phyloP scores from a whole-genome alignment of 495 filamentous ascomycete species.

The Paragyromitra xinjiangensis region DNA sequence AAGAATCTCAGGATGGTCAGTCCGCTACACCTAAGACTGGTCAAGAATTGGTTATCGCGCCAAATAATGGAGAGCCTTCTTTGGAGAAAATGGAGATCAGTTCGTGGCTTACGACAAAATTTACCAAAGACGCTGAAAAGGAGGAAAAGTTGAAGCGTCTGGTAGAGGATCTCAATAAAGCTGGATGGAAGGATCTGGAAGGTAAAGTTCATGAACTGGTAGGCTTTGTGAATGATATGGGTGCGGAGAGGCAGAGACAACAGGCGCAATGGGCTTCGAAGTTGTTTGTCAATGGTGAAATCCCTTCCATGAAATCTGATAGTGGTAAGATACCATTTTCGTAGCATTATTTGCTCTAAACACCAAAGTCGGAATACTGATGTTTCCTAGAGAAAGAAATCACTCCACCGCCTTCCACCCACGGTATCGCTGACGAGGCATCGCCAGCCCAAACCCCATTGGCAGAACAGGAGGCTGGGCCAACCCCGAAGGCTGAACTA shows the following conservation, averaged over 20 bases:
- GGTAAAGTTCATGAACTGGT: slow-evolving; percentile 46
- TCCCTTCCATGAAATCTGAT: slow-evolving; percentile 27
- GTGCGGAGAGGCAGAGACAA: slow-evolving; percentile 47
- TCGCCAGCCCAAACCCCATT: slow-evolving; percentile 45
- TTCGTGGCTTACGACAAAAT: slow-evolving; percentile 46
- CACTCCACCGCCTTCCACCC: slow-evolving; percentile 46
- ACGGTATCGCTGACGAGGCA: slow-evolving; percentile 42
- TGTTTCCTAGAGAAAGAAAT: slow-evolving; percentile 45
- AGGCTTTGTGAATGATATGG: slow-evolving; percentile 48
- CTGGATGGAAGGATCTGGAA: slow-evolving; percentile 46
- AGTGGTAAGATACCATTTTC: slow-evolving; percentile 18
- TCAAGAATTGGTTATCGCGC: slow-evolving; percentile 1
- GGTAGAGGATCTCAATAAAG: slow-evolving; percentile 41
- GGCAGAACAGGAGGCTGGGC: slow-evolving; percentile 15
- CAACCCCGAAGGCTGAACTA: slow-evolving; percentile 40
- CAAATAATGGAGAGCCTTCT: slow-evolving; percentile 27
- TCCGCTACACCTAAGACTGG: slow-evolving; percentile 26
- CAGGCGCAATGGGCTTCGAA: slow-evolving; percentile 50
- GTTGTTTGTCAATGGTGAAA: slow-evolving; percentile 32
- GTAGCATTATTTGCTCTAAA: neutral
- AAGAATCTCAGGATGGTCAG: slow-evolving; percentile 25
- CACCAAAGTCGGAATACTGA: slow-evolving; percentile 18
- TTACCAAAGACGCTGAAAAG: slow-evolving; percentile 48
- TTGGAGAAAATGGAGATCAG: slow-evolving; percentile 42
- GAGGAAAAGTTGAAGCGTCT: slow-evolving; percentile 51